Conservation (phyloP, 2,329 filamentous ascomycete genomes). For the Paecilomyces fulvus region DNA sequence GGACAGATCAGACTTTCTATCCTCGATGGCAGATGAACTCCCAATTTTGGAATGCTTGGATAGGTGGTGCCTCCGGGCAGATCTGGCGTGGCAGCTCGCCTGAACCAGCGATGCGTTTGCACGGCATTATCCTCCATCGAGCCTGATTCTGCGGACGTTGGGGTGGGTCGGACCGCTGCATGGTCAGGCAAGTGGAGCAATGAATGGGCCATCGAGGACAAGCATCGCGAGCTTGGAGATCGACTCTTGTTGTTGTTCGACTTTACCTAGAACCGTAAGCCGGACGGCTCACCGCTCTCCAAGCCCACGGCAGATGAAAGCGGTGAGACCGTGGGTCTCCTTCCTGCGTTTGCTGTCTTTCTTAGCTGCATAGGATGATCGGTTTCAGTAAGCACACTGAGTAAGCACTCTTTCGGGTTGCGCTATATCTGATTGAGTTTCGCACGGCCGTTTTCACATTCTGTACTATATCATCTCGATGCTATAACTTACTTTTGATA, state of each 20-base stretch:
- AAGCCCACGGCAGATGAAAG: slow-evolving; percentile 7
- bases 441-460: background rate
- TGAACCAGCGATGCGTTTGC: background rate
- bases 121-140: background rate
- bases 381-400: no score
- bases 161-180: slow-evolving; percentile 32
- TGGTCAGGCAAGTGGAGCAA: slow-evolving; percentile 23
- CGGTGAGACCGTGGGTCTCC: slow-evolving; percentile 4
- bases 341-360: background rate
- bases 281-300: slow-evolving; percentile 8
- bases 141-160: slow-evolving; percentile 17
- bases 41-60: background rate
- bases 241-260: background rate
- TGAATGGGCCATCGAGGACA: slow-evolving; percentile 6
- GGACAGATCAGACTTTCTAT: background rate
- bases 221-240: slow-evolving; percentile 8
- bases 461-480: background rate
- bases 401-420: background rate
- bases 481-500: no score
- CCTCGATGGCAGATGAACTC: background rate
- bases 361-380: background rate
- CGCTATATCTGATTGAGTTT: background rate
- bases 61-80: background rate
- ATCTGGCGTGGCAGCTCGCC: background rate
- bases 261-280: slow-evolving; percentile 7